Conservation (phyloP, 208 protist genomes). For the Phytomonas francai region DNA sequence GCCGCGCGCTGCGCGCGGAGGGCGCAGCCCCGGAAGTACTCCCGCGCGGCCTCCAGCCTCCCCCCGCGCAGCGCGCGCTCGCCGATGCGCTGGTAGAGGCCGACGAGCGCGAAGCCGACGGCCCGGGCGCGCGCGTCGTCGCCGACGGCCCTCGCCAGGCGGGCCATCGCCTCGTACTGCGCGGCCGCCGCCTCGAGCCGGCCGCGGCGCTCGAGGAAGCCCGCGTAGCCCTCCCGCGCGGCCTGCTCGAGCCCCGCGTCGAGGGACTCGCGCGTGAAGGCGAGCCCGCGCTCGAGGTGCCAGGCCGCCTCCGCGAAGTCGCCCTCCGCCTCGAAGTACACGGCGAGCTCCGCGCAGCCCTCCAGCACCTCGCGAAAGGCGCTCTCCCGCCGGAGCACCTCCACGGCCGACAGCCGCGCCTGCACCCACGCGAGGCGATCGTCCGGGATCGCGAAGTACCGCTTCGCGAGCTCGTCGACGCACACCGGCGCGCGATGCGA, state of each 20-base stretch:
- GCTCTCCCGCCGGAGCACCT: conserved; percentile 77
- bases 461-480: conserved; percentile 72
- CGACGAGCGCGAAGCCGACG: conserved; percentile 55
- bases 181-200: conserved; percentile 35
- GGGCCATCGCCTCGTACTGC: conserved; percentile 62
- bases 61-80: conserved; percentile 22
- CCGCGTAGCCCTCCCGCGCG: conserved; percentile 40
- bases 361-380: conserved; percentile 63
- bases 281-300: conserved; percentile 61
- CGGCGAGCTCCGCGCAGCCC: conserved; percentile 50
- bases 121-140: conserved; percentile 28
- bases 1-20: conserved; percentile 30
- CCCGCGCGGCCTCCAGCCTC: conserved; percentile 26
- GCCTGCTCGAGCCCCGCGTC: conserved; percentile 56
- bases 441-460: conserved; percentile 61
- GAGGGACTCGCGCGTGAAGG: conserved; percentile 67
- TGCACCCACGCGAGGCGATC: conserved; percentile 74
- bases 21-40: conserved; percentile 44
- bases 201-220: conserved; percentile 61
- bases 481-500: conserved; percentile 82
- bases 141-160: conserved; percentile 45
- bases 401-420: conserved; percentile 56
- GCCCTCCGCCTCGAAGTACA: conserved; percentile 79
- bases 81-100: conserved; percentile 57
- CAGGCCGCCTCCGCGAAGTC: conserved; percentile 69